These are phyloP conservation scores for Schrenkiella parvula DNA, from an alignment of 345 rosid genomes.

Conservation along the genomic window DNA sequence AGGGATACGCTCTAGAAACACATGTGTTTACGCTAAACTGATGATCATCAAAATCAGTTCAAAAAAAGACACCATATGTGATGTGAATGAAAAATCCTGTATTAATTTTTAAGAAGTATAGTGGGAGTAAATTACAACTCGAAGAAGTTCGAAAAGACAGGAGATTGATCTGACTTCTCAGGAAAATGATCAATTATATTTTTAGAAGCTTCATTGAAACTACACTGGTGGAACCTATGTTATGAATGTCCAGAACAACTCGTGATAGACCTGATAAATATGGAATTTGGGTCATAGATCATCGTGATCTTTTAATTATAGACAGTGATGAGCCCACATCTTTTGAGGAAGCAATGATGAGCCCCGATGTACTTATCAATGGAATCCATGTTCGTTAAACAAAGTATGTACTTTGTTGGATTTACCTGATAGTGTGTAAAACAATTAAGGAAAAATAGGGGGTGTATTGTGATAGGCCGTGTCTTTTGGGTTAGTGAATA, in stretches of 20 bases:
- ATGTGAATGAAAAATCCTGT: too few species aligned
- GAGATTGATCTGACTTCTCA: not conserved
- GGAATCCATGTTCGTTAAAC: not conserved
- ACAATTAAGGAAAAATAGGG: not conserved
- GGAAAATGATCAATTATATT: too few species aligned
- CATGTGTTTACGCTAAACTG: too few species aligned
- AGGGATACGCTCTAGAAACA: too few species aligned
- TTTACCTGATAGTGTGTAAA: not conserved
- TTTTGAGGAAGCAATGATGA: not conserved
- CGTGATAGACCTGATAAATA: not conserved
- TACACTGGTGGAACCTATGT: not conserved
- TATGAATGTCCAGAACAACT: constrained; percentile 33
- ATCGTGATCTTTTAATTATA: not conserved
- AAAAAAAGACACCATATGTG: too few species aligned
- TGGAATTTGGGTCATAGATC: not conserved
- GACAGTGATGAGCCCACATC: not conserved
- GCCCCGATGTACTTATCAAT: not conserved
- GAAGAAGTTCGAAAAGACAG: not conserved
- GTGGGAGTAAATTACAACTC: not conserved
- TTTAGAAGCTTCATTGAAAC: not conserved
- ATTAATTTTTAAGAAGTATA: too few species aligned
- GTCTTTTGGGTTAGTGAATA: too few species aligned
- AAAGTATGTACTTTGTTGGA: not conserved
- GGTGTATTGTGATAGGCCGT: too few species aligned
- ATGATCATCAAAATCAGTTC: too few species aligned